phyloP scores from a whole-genome alignment of 768 basidiomycete species.

The Tricholoma sp. region DNA sequence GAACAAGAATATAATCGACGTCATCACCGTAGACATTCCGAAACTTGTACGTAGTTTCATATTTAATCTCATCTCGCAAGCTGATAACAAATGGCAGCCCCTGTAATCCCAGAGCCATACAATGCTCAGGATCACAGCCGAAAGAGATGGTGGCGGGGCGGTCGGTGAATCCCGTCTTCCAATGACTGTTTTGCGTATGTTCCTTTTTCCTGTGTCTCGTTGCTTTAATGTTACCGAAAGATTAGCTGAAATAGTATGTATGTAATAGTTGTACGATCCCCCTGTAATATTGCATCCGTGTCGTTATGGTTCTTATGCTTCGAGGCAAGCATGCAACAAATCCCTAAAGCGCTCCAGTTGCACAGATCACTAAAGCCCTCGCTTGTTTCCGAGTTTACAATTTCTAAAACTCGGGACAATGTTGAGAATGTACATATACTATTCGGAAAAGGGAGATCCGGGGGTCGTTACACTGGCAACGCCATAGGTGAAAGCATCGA shows the following conservation, averaged over 20 bases:
- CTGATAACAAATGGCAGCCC: slow-evolving; percentile 7
- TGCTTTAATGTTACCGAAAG: neutral
- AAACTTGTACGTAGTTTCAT: slow-evolving; percentile 6
- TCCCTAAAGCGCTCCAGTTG: neutral
- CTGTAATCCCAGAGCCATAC: slow-evolving; percentile 14
- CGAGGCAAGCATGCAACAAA: neutral
- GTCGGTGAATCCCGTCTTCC: slow-evolving; percentile 1
- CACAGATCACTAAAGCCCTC: slow-evolving; percentile 20
- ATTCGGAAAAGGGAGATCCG: too few species aligned
- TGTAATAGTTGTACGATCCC: neutral
- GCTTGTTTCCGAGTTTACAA: too few species aligned
- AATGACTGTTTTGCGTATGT: neutral
- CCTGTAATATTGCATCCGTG: neutral
- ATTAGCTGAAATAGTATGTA: neutral
- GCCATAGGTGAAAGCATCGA: too few species aligned
- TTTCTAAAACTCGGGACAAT: too few species aligned
- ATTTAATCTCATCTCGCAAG: slow-evolving; percentile 1
- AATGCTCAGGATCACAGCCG: slow-evolving; percentile 8
- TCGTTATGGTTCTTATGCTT: neutral
- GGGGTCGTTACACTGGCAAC: too few species aligned
- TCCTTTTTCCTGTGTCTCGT: neutral
- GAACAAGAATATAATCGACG: slow-evolving; percentile 11
- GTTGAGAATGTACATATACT: too few species aligned
- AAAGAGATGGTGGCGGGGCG: slow-evolving; percentile 14
- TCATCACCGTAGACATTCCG: slow-evolving; percentile 10